Conservation (phyloP, 306 rosid genomes). For the Vicia faba region DNA sequence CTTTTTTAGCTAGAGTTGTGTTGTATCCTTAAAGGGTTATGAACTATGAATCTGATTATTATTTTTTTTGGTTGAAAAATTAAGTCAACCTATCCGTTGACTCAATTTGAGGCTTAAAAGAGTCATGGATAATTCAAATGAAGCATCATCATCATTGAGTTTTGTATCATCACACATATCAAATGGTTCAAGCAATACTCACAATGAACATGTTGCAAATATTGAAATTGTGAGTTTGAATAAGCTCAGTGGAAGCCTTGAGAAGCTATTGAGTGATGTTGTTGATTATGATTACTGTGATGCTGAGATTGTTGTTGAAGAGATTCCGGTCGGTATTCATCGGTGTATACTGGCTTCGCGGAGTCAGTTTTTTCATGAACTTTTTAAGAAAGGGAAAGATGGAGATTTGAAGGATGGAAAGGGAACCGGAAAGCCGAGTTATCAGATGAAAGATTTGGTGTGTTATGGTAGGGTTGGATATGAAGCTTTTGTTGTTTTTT, state of each 20-base stretch:
- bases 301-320: conserved; percentile 78
- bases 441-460: conserved; percentile 70
- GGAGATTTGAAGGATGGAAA: conserved; percentile 55
- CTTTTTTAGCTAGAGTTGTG: conserved; percentile 15
- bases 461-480: conserved; percentile 64
- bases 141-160: conserved; percentile 74
- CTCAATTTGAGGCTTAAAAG: conserved; percentile 26
- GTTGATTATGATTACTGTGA: conserved; percentile 69
- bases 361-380: conserved; percentile 73
- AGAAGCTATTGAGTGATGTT: conserved; percentile 61
- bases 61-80: conserved; percentile 21
- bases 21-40: conserved; percentile 13
- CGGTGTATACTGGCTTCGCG: conserved; percentile 79
- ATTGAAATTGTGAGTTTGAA: conserved; percentile 63
- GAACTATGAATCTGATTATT: conserved; percentile 6
- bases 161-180: conserved; percentile 76
- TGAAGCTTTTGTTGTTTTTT: conserved; percentile 70
- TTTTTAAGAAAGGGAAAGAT: conserved; percentile 61
- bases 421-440: conserved; percentile 56
- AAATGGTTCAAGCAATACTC: conserved; percentile 58
- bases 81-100: conserved; percentile 30
- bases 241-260: conserved; percentile 82
- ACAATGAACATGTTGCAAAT: conserved; percentile 48
- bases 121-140: conserved; percentile 67
- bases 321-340: conserved; percentile 61